A percentile compares a stretch with the other conserved stretches of the same genome.
Evolutionary conservation across 495 filamentous ascomycete species (phyloP).

Genomic region (Letharia columbiana): DNA sequence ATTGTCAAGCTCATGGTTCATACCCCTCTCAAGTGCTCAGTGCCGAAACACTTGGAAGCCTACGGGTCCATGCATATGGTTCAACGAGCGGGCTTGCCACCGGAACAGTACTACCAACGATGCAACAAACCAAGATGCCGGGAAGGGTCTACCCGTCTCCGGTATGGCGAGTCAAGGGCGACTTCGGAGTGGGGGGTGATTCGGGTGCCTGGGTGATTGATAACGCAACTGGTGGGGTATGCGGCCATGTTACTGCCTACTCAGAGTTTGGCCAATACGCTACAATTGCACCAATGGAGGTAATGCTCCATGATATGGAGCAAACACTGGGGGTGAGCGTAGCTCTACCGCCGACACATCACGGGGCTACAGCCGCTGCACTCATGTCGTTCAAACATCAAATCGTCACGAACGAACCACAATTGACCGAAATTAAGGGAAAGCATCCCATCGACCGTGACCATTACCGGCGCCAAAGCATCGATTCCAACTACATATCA

Average conservation of each 20-base stretch:
- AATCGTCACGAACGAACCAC: background rate
- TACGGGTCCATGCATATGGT: constrained; percentile 82
- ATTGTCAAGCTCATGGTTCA: constrained; percentile 22
- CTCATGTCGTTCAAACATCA: constrained; percentile 9
- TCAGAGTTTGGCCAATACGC: constrained; percentile 60
- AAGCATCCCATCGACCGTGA: background rate
- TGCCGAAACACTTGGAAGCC: constrained; percentile 49
- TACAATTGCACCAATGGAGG: constrained; percentile 94
- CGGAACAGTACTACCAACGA: constrained; percentile 62
- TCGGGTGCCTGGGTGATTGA: constrained; percentile 92
- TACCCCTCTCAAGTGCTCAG: constrained; percentile 32
- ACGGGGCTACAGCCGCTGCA: constrained; percentile 9
- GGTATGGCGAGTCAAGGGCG: constrained; percentile 70
- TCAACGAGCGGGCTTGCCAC: constrained; percentile 77
- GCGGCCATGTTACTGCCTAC: constrained; percentile 86
- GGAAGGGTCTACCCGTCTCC: constrained; percentile 71
- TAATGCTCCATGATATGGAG: constrained; percentile 76
- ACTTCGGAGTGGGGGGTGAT: constrained; percentile 76
- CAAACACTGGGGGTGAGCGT: constrained; percentile 51
- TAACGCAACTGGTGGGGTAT: constrained; percentile 66
- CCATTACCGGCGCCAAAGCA: background rate
- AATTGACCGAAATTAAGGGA: background rate
- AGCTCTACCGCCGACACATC: constrained; percentile 17
- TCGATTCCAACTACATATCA: constrained; percentile 6
- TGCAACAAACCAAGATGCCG: constrained; percentile 74